Evolutionary conservation across 257 asterid species (phyloP).

Genomic region (Craterostigma plantagineum): DNA sequence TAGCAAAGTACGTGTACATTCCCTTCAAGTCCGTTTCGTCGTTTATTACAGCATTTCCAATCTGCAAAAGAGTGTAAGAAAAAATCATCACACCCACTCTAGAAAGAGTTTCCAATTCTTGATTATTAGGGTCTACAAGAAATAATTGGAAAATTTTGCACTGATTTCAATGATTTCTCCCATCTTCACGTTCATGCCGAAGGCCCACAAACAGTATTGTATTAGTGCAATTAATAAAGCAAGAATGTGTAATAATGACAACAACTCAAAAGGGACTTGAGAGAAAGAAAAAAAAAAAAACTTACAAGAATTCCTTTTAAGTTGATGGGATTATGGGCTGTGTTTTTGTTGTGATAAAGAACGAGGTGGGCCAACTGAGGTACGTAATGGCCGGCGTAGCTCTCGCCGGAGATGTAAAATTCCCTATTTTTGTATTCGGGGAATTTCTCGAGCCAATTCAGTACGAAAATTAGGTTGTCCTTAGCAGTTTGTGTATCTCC

Average conservation of each 20-base stretch:
- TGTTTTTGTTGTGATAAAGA: slow-evolving; percentile 27
- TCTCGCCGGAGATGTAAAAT: slow-evolving; percentile 52
- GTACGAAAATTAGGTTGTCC: slow-evolving; percentile 35
- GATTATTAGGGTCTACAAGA: no score
- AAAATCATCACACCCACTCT: no score
- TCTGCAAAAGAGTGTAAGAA: slow-evolving; percentile 17
- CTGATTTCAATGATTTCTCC: no score
- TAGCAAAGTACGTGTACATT: slow-evolving; percentile 43
- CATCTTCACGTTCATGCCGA: no score
- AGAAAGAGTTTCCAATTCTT: no score
- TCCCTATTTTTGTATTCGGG: slow-evolving; percentile 46
- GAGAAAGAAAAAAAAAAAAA: no score
- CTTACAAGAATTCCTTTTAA: slow-evolving; percentile 76
- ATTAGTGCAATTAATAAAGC: no score
- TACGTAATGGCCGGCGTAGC: slow-evolving; percentile 72
- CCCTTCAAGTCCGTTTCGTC: slow-evolving; percentile 51
- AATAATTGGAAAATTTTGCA: no score
- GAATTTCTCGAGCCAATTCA: slow-evolving; percentile 63
- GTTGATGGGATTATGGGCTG: slow-evolving; percentile 31
- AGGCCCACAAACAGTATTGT: no score
- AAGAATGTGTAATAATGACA: no score
- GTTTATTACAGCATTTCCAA: slow-evolving; percentile 64
- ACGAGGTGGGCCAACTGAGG: slow-evolving; percentile 62
- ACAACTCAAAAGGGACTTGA: not conserved
- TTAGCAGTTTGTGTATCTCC: slow-evolving; percentile 47